Evolutionary conservation across 2,329 filamentous ascomycete genomes (phyloP).

Genomic region (Pyrenophora seminiperda): DNA sequence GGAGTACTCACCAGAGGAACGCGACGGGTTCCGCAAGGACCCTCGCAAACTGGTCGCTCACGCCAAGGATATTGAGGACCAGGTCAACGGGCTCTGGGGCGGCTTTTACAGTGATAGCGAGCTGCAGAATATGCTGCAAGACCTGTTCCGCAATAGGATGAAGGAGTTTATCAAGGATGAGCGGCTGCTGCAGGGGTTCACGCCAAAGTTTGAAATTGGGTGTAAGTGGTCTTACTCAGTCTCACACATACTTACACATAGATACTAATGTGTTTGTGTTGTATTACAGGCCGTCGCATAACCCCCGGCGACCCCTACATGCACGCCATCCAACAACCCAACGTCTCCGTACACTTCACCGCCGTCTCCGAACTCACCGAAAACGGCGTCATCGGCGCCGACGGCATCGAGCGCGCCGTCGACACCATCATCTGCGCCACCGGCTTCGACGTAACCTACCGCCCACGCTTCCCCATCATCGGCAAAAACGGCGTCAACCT

Average conservation of each 20-base stretch:
- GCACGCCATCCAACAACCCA: constrained; percentile 56
- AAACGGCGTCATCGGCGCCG: constrained; percentile 52
- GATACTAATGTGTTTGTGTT: neutral
- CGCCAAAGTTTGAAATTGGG: constrained; percentile 53
- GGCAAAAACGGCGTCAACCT: constrained; percentile 50
- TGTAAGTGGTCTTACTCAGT: constrained; percentile 33
- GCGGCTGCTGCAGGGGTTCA: constrained; percentile 55
- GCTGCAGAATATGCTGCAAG: constrained; percentile 48
- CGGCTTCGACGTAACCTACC: constrained; percentile 53
- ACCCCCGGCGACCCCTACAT: constrained; percentile 60
- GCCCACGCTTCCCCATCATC: constrained; percentile 52
- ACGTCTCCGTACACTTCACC: constrained; percentile 59
- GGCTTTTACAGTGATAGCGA: constrained; percentile 53
- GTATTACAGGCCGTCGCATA: constrained; percentile 51
- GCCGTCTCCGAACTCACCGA: constrained; percentile 53
- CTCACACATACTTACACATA: neutral
- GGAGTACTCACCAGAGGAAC: constrained; percentile 52
- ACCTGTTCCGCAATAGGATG: constrained; percentile 53
- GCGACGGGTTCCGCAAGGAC: constrained; percentile 51
- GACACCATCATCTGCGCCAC: constrained; percentile 55
- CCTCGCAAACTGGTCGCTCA: constrained; percentile 51
- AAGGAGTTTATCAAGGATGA: constrained; percentile 58
- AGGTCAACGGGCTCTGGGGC: constrained; percentile 56
- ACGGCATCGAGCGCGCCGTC: constrained; percentile 50
- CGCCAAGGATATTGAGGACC: constrained; percentile 54